Conservation (phyloP, 208 protist genomes). For the Trypanosoma cruzi region DNA sequence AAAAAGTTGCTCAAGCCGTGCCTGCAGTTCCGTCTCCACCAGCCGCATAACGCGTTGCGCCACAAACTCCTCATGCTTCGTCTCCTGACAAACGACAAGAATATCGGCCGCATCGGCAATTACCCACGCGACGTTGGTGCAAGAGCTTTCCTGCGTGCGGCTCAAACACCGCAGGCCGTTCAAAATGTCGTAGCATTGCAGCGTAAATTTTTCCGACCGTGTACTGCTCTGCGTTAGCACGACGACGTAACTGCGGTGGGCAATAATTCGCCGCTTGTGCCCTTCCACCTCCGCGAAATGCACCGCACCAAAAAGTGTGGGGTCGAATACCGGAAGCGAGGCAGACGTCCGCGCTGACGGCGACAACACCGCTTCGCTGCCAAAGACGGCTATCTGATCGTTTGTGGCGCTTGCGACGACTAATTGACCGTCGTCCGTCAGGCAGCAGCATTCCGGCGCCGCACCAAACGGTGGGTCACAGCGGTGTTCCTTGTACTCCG, state of each 20-base stretch:
- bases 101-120: constrained; percentile 78
- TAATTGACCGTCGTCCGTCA: constrained; percentile 45
- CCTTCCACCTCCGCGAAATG: constrained; percentile 73
- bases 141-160: constrained; percentile 59
- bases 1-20: constrained; percentile 96
- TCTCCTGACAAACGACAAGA: constrained; percentile 81
- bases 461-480: constrained; percentile 38
- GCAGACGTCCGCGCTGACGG: not conserved
- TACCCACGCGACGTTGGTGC: constrained; percentile 67
- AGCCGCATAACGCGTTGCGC: constrained; percentile 46
- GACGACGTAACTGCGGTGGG: constrained; percentile 88
- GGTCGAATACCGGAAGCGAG: constrained; percentile 64
- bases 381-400: constrained; percentile 32
- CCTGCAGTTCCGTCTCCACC: constrained; percentile 92
- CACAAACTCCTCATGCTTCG: constrained; percentile 25
- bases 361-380: constrained; percentile 10
- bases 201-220: constrained; percentile 46
- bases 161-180: constrained; percentile 92
- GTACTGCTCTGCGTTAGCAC: constrained; percentile 69
- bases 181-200: constrained; percentile 88
- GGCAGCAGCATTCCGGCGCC: constrained; percentile 27
- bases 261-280: constrained; percentile 60
- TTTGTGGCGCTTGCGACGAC: constrained; percentile 33
- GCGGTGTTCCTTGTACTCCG: constrained; percentile 43
- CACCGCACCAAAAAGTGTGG: constrained; percentile 59